Base-by-base conservation (phyloP, 2,329 filamentous ascomycete genomes). In the Talaromyces pinophilus region DNA sequence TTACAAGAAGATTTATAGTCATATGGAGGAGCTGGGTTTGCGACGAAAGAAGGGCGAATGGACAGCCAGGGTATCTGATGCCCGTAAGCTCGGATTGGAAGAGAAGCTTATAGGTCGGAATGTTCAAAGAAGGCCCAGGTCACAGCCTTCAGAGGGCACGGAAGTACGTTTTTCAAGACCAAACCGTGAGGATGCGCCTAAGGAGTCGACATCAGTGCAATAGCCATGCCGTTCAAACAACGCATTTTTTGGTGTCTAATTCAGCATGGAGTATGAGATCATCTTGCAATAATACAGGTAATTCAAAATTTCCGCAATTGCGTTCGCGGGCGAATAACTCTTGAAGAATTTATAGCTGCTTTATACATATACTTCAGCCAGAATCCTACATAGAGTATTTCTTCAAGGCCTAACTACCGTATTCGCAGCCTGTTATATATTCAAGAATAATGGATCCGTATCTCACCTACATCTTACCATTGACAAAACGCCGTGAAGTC, bases 1-100 rank as follows among this genome's bases (percentile, higher is more conserved):
- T 62, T 77, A 82, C 62, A 77, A 79, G 66, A 74, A 76, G 11
- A 82, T 83, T 59, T 83, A 81, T 80, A 76, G 78, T 63, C 77
- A 80, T 33, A 75, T 82, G 75, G 72, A 76, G 30, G 80, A 83
- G 69, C 70, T 83, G 69, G 87, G 87, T 1, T 78, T 87, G 66
- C 60, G 65, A 30, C 83, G 85, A 70, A 85, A 86, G n/a, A 82
- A 81, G 85, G 82, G 77, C 7, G 61, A 57, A 46, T 40, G 25
- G n/a, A 60, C 42, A 5, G 52, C 52, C 1, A 44, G 54, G 25
- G 30, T 59, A 33, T 60, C 65, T 22, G 65, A 67, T 40, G 61
- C 61, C 11, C 54, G 63, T 52, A 60, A 17, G 25, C 55, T 62
- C 19, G 59, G 48, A 13, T 19, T 48, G 17, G 62, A 64, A 59